Percentiles rank a stretch among this genome's conserved stretches.
Evolutionary conservation across 176 grass and related monocot species (phyloP).

Genomic region (Aegilops tauschii): DNA sequence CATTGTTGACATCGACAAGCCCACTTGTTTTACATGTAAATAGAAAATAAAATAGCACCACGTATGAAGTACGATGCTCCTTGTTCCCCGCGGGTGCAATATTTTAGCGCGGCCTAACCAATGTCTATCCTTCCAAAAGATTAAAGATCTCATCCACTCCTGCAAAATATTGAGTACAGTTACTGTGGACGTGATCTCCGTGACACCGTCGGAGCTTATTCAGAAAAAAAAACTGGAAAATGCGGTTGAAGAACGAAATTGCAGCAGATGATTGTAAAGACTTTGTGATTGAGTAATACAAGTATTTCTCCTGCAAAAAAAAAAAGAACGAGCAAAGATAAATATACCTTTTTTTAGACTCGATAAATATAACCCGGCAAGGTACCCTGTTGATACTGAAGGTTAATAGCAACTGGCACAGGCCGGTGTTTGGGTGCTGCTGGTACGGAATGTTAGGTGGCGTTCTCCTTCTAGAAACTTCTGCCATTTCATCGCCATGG

Average conservation of each 20-base stretch:
- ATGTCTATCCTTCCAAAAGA: not conserved
- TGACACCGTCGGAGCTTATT: not conserved
- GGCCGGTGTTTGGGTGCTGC: not conserved
- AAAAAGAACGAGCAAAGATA: not conserved
- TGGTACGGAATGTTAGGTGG: not conserved
- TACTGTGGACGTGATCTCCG: not conserved
- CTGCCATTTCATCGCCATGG: not conserved
- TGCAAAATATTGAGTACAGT: not conserved
- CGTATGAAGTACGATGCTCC: too few species aligned
- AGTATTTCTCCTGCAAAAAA: too few species aligned
- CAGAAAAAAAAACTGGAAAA: not conserved
- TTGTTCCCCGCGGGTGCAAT: not conserved
- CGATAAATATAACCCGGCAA: too few species aligned
- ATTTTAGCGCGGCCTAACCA: not conserved
- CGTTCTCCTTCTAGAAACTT: conserved; percentile 15
- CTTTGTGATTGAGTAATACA: too few species aligned
- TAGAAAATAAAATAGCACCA: too few species aligned
- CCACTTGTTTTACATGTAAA: not conserved
- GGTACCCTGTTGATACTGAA: too few species aligned
- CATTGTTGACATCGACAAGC: not conserved
- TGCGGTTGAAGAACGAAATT: too few species aligned
- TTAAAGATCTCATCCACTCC: not conserved
- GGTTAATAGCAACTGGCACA: not conserved
- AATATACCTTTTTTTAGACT: too few species aligned
- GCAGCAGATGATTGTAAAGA: too few species aligned